Evolutionary conservation across 2,329 filamentous ascomycete species (phyloP), one percentile per base, ranked within the genome.

Genomic region (Aspergillus sp.): DNA sequence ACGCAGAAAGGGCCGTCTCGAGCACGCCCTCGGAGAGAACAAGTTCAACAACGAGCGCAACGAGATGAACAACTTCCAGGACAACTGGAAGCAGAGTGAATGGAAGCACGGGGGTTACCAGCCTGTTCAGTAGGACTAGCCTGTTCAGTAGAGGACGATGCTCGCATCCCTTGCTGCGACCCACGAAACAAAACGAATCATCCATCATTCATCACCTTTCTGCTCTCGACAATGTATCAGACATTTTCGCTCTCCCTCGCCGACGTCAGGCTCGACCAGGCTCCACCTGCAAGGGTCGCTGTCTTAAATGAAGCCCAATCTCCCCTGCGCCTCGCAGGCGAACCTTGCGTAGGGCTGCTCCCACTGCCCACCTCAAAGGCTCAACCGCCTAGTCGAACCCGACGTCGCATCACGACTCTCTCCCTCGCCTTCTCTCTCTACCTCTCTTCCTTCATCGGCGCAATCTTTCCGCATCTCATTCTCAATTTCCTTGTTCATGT

Each of bases 1-100:
- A 68, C 76, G 82, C 57, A 75, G 77, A 57, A 73, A 75, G 60
- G 82, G 82, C 35, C 77, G 78, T 57, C 75, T 76, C 45, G 82
- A 84, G 66, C 73, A 76, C 46, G 76, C 75, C 19, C 55, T 77
- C 21, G 79, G 79, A 41, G 79, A 82, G 60, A 73, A 75, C 65
- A 77, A 77, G 50, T 82, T 77, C 71, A 62, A 64, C 60, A 61
- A 61, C n/a, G 72, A 76, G 53, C 73, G 73, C 44, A 72, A 62
- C n/a, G 73, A 75, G 52, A 73, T 72, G 66, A 67, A 72, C 64
- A 71, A 72, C 57, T 71, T 68, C 65, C 74, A 77, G 62, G 61
- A 66, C 19, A 68, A 72, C 43, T 77, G 75, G 75, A 75, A 69
- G 50, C 66, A 71, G 56, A 71, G 66, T 44, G 73, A 73, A 58